Evolutionary conservation across 257 asterid species (phyloP).

Genomic region (Petunia axillaris): DNA sequence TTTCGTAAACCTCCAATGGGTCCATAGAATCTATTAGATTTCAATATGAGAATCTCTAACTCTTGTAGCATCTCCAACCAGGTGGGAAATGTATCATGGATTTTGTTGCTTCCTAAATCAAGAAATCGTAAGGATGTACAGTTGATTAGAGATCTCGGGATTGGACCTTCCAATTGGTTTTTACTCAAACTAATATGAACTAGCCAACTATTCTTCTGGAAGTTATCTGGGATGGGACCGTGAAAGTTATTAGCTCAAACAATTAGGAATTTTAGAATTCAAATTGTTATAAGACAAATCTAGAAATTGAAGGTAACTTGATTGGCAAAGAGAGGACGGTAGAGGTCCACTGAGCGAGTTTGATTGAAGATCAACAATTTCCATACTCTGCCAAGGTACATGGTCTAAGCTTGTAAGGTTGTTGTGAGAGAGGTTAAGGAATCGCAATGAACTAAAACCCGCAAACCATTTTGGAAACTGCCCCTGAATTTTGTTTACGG

Average conservation of each 20-base stretch:
- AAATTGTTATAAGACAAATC: not conserved
- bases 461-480: slow-evolving; percentile 12
- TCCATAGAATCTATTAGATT: slow-evolving; percentile 24
- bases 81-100: not conserved
- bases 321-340: not conserved
- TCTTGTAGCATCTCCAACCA: not conserved
- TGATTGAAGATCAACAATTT: not conserved
- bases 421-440: slow-evolving; percentile 26
- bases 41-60: not conserved
- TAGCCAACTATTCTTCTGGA: too few species aligned
- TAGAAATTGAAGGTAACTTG: not conserved
- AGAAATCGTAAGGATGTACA: not conserved
- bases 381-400: not conserved
- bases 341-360: slow-evolving; percentile 4
- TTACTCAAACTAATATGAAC: not conserved
- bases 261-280: not conserved
- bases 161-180: not conserved
- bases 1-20: not conserved
- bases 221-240: not conserved
- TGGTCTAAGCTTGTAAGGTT: not conserved
- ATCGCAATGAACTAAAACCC: not conserved
- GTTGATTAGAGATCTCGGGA: not conserved
- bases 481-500: not conserved
- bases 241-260: not conserved
- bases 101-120: slow-evolving; percentile 14